A percentile compares a stretch with the other conserved stretches of the same genome.
These are phyloP conservation scores for Lobosporangium transversale DNA, from an alignment of 192 early-diverging fungal species.

Conservation along the genomic window DNA sequence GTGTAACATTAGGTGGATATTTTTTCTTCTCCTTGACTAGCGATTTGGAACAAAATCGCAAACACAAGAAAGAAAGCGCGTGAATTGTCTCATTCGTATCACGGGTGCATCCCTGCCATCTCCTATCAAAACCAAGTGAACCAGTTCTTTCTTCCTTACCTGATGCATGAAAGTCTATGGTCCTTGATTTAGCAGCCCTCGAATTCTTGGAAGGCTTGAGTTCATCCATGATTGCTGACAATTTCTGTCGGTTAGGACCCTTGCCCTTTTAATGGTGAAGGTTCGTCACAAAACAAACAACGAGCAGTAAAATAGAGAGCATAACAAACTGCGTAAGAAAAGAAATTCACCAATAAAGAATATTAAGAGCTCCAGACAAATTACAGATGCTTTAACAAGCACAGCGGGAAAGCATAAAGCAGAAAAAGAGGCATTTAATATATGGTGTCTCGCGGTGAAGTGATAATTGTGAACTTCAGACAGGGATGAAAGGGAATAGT, in stretches of 20 bases:
- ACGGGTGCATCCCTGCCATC: not conserved
- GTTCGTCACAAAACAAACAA: too few relatives aligned
- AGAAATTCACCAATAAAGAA: too few relatives aligned
- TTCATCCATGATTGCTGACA: conserved; percentile 48
- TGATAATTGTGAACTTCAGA: too few relatives aligned
- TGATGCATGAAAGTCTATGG: conserved; percentile 57
- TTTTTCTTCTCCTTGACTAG: conserved; percentile 63
- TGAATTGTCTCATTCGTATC: not conserved
- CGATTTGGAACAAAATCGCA: not conserved
- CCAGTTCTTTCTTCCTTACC: conserved; percentile 41
- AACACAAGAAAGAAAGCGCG: not conserved
- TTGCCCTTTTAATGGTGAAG: conserved; percentile 31
- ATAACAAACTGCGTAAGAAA: too few relatives aligned
- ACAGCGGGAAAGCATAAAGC: too few relatives aligned
- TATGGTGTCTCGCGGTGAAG: too few relatives aligned
- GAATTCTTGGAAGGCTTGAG: conserved; percentile 42
- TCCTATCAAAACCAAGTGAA: too few relatives aligned
- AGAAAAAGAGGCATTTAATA: too few relatives aligned
- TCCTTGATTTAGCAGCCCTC: conserved; percentile 56
- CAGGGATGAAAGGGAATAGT: too few relatives aligned
- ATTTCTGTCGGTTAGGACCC: conserved; percentile 36
- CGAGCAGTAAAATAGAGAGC: too few relatives aligned
- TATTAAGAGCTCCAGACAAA: too few relatives aligned
- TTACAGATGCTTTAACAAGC: too few relatives aligned
- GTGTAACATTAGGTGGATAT: conserved; percentile 82